These are phyloP conservation scores for Teratosphaeria epicoccoides DNA, from an alignment of 2,329 filamentous ascomycete species.

Conservation along the genomic window DNA sequence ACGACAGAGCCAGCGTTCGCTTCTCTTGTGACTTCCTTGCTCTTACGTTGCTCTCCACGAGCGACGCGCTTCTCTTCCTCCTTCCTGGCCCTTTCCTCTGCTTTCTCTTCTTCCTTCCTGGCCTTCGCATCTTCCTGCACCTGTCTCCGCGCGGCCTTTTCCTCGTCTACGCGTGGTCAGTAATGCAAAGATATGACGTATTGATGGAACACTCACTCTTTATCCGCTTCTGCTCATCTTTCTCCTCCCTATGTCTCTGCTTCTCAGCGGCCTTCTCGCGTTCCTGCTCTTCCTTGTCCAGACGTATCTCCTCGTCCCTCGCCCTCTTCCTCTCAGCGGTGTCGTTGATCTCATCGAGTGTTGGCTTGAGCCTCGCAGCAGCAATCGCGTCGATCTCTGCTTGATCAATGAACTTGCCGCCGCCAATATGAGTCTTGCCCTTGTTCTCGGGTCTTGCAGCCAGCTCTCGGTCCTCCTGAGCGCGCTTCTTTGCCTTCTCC, in stretches of 20 bases:
- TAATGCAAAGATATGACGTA: background rate
- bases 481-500: constrained; percentile 58
- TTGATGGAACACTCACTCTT: constrained; percentile 43
- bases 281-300: constrained; percentile 56
- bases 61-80: constrained; percentile 41
- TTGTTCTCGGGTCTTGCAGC: constrained; percentile 42
- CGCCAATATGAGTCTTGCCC: constrained; percentile 59
- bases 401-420: constrained; percentile 68
- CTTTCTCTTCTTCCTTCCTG: constrained; percentile 40
- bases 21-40: constrained; percentile 15
- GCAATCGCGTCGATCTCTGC: constrained; percentile 72
- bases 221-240: constrained; percentile 36
- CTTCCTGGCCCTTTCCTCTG: constrained; percentile 40
- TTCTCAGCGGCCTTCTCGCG: constrained; percentile 48
- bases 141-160: constrained; percentile 39
- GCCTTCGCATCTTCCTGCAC: constrained; percentile 36
- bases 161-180: constrained; percentile 36
- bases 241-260: constrained; percentile 33
- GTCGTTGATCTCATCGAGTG: constrained; percentile 73
- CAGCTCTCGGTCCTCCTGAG: constrained; percentile 52
- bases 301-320: constrained; percentile 49
- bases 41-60: constrained; percentile 44
- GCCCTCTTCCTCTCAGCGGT: constrained; percentile 64
- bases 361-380: constrained; percentile 63
- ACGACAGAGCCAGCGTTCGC: constrained; percentile 5